A percentile compares a stretch with the other conserved stretches of the same genome.
Evolutionary conservation across 2,329 filamentous ascomycete genomes (phyloP).

Genomic region (Exophiala oligosperma): DNA sequence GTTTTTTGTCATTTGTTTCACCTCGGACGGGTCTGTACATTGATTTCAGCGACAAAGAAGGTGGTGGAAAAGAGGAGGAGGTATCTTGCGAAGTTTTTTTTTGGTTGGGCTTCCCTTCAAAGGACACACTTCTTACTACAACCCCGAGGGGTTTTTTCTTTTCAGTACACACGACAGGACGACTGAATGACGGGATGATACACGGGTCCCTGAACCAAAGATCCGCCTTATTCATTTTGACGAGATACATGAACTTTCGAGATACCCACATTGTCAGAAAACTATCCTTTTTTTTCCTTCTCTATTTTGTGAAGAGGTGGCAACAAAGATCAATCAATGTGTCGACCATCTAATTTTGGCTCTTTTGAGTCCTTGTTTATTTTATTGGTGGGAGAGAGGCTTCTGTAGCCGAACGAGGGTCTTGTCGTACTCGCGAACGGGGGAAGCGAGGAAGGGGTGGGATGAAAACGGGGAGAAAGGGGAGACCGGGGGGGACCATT

Average conservation of each 20-base stretch:
- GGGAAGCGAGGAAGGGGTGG: no score
- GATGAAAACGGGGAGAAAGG: no score
- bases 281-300: slow-evolving; percentile 4
- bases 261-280: slow-evolving; percentile 24
- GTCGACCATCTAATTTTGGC: slow-evolving; percentile 21
- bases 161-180: slow-evolving; percentile 19
- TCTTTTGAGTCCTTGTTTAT: not conserved
- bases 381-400: not conserved
- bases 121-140: not conserved
- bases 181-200: slow-evolving; percentile 25
- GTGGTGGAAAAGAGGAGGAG: not conserved
- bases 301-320: slow-evolving; percentile 1
- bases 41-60: not conserved
- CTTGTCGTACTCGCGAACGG: no score
- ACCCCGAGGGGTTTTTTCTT: slow-evolving; percentile 4
- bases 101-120: not conserved
- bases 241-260: slow-evolving; percentile 29
- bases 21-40: not conserved
- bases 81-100: not conserved
- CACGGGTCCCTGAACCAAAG: slow-evolving; percentile 18
- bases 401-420: no score
- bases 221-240: slow-evolving; percentile 18
- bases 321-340: slow-evolving; percentile 10
- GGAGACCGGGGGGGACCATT: not conserved
- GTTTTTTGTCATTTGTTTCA: not conserved